These are phyloP conservation scores for Lizonia empirigonia DNA, from an alignment of 2,329 filamentous ascomycete species.

Conservation along the genomic window DNA sequence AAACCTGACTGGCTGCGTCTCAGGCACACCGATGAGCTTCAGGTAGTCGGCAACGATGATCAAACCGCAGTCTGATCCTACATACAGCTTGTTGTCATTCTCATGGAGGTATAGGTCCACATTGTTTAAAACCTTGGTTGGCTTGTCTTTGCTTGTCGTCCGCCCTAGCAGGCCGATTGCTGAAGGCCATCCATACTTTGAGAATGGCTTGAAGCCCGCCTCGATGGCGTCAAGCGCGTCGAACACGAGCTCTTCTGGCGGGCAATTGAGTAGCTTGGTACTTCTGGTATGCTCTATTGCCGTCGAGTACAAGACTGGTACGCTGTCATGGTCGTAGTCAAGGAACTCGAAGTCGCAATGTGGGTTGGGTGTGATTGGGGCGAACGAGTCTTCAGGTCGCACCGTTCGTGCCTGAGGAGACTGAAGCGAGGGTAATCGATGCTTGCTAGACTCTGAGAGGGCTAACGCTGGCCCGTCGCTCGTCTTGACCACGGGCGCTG, in stretches of 20 bases:
- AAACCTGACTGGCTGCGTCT: constrained; percentile 25
- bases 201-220: constrained; percentile 2
- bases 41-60: constrained; percentile 23
- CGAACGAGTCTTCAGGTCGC: not conserved
- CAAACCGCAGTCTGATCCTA: constrained; percentile 25
- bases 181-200: not conserved
- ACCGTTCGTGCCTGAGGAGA: not conserved
- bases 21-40: constrained; percentile 20
- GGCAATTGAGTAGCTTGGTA: not conserved
- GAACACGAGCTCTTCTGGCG: constrained; percentile 7
- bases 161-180: constrained; percentile 16
- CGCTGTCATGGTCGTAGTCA: constrained; percentile 17
- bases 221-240: constrained; percentile 12
- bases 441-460: too few relatives aligned
- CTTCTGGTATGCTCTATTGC: constrained; percentile 7
- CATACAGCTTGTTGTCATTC: constrained; percentile 16
- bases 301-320: constrained; percentile 22
- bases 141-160: not conserved
- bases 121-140: constrained; percentile 16
- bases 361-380: constrained; percentile 3
- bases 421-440: not conserved
- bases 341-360: constrained; percentile 3
- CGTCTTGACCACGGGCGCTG: not conserved
- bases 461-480: too few relatives aligned
- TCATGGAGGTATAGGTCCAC: constrained; percentile 25